Evolutionary conservation across 805 yeast species (phyloP).

Genomic region (Suhomyces faveliae): DNA sequence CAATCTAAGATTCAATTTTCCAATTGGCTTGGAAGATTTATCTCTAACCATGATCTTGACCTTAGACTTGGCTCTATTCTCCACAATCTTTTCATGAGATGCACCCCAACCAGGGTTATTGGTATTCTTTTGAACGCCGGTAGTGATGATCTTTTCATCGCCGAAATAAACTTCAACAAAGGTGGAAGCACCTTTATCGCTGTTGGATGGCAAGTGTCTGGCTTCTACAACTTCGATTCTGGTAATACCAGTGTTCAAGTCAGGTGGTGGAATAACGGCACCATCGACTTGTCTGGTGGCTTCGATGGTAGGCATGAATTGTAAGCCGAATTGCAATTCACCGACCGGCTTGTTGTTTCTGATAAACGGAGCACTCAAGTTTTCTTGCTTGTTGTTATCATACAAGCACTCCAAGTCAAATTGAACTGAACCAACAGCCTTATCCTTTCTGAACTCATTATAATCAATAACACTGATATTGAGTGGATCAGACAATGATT

Average conservation of each 20-base stretch:
- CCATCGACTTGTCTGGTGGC: conserved; percentile 71
- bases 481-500: conserved; percentile 80
- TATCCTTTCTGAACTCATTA: conserved; percentile 78
- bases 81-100: conserved; percentile 63
- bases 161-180: conserved; percentile 72
- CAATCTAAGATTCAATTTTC: conserved; percentile 57
- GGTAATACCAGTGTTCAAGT: conserved; percentile 89
- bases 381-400: conserved; percentile 49
- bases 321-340: conserved; percentile 62
- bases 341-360: conserved; percentile 88
- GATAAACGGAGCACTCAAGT: conserved; percentile 56
- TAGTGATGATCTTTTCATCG: conserved; percentile 55
- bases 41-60: conserved; percentile 66
- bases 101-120: conserved; percentile 68
- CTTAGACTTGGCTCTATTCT: conserved; percentile 69
- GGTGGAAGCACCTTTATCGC: conserved; percentile 53
- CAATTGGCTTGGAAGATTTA: conserved; percentile 53
- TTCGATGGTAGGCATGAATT: conserved; percentile 73
- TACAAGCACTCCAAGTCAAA: conserved; percentile 68
- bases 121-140: conserved; percentile 58
- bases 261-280: conserved; percentile 81
- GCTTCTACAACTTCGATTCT: conserved; percentile 65
- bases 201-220: conserved; percentile 47
- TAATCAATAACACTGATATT: conserved; percentile 69
- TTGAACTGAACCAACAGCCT: conserved; percentile 72